Conservation (phyloP, 2,329 filamentous ascomycete species). For the Chalaropsis ovoidea region DNA sequence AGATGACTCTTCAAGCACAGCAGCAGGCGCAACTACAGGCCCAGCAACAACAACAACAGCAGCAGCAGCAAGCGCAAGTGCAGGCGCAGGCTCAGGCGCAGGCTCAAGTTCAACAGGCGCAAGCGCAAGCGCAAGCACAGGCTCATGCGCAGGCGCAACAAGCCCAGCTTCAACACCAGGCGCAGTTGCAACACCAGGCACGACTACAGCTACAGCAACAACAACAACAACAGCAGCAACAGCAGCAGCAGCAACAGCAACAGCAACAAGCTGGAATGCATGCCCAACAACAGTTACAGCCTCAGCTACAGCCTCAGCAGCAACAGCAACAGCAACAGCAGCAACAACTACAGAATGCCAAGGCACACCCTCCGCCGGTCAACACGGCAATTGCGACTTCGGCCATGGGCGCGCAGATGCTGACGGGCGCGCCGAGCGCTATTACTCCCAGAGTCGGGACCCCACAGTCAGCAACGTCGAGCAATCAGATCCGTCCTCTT, state of each 20-base stretch:
- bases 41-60: constrained; percentile 30
- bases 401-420: constrained; percentile 34
- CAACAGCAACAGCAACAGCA: constrained; percentile 30
- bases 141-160: constrained; percentile 27
- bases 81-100: constrained; percentile 8
- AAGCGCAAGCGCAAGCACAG: constrained; percentile 28
- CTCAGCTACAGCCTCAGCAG: constrained; percentile 26
- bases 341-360: constrained; percentile 31
- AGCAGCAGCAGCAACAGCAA: constrained; percentile 29
- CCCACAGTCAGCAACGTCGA: constrained; percentile 36
- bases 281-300: constrained; percentile 26
- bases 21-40: constrained; percentile 17
- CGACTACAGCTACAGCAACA: constrained; percentile 14
- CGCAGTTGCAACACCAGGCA: constrained; percentile 22
- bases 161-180: constrained; percentile 28
- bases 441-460: constrained; percentile 41
- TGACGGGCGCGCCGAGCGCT: constrained; percentile 42
- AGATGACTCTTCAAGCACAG: constrained; percentile 27
- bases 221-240: constrained; percentile 29
- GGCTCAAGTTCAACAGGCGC: constrained; percentile 19
- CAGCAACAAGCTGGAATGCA: not conserved
- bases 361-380: constrained; percentile 38
- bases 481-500: constrained; percentile 36
- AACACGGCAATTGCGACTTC: constrained; percentile 39
- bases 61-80: constrained; percentile 24